Conservation (phyloP, 257 asterid species). For the Penstemon barbatus region DNA sequence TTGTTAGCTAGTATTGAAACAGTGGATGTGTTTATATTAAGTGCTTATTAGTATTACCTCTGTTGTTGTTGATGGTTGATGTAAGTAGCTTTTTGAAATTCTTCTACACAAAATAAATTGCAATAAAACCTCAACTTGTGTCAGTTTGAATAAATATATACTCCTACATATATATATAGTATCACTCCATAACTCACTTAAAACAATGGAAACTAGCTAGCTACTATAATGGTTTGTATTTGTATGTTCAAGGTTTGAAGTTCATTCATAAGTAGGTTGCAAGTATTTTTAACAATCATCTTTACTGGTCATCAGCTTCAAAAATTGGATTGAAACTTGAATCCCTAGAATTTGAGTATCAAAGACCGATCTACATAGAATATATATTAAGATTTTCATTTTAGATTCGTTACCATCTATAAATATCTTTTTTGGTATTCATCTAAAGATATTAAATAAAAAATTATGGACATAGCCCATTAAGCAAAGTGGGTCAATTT, state of each 20-base stretch:
- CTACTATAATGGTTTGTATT: background rate
- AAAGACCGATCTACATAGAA: no score
- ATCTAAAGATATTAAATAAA: background rate
- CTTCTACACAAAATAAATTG: background rate
- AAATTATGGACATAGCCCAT: no score
- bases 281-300: background rate
- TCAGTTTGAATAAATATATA: background rate
- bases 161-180: background rate
- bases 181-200: background rate
- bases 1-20: no score
- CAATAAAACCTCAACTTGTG: background rate
- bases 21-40: no score
- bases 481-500: no score
- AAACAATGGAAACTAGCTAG: no score
- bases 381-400: background rate
- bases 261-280: background rate
- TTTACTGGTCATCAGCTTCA: background rate
- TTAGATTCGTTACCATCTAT: background rate
- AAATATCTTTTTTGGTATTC: conserved; percentile 8
- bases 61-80: no score
- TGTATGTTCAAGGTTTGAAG: background rate
- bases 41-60: no score
- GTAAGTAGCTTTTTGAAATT: background rate
- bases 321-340: background rate
- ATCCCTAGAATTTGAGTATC: conserved; percentile 4